Evolutionary conservation across 2,329 filamentous ascomycete species (phyloP), one percentile per base, ranked within the genome.

Genomic region (Aulographum hederae): DNA sequence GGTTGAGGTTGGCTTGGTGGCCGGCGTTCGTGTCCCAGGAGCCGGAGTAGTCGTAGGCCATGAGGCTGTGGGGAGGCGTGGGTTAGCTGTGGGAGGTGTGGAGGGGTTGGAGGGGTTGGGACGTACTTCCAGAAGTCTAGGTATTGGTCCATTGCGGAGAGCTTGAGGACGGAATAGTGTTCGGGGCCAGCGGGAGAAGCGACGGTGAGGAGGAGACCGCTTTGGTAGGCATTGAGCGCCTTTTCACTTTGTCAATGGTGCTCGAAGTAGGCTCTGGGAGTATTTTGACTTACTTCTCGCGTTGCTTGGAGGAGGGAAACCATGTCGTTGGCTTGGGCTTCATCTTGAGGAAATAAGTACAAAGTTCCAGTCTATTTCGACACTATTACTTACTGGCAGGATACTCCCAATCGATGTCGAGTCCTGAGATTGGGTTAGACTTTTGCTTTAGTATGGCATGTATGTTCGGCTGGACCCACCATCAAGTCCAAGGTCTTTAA

Each of bases 1-100:
- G 63, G 45, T 67, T 77, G 23, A 94, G 50, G 49, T 93, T 94
- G 4, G 85, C 70, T 49, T 84, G 75, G 55, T 95, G 84, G 4
- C 76, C 82, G 1, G 79, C 62, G 3, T 47, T 48, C 3, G 55
- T 43, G 44, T 85, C 79, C 82, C 84, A 94, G 3, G 72, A 76
- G 1, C 86, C 86, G 4, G 82, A 73, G 36, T 56, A 65, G 38
- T 64, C 61, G 39, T 64, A 65, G 2, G 57, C 56, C 60, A 64
- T 63, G 30, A 64, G 38, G 35, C n/a, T n/a, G n/a, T n/a, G n/a
- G n/a, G n/a, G n/a, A n/a, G n/a, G n/a, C n/a, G n/a, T n/a, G n/a
- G n/a, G n/a, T n/a, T n/a, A n/a, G n/a, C n/a, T n/a, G n/a, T n/a
- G n/a, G n/a, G n/a, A n/a, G n/a, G n/a, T n/a, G n/a, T n/a, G n/a